These are phyloP conservation scores for Drechmeria coniospora DNA, from an alignment of 2,329 filamentous ascomycete species.

Conservation along the genomic window DNA sequence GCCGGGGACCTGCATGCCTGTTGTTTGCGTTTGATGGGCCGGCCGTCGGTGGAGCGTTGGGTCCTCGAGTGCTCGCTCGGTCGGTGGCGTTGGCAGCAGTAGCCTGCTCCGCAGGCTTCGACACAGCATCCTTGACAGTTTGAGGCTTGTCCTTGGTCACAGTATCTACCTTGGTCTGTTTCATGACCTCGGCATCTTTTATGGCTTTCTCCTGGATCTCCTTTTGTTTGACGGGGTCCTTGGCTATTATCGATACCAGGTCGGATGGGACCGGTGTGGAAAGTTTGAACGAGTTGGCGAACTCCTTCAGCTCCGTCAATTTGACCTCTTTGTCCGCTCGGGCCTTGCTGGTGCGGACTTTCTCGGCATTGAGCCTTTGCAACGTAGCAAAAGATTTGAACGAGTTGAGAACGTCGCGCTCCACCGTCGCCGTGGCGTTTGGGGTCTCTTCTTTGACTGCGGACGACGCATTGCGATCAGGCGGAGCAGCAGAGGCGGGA, in stretches of 20 bases:
- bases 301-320: slow-evolving; percentile 87
- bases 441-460: slow-evolving; percentile 19
- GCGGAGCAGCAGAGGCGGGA: slow-evolving; percentile 20
- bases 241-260: slow-evolving; percentile 86
- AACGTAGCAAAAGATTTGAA: slow-evolving; percentile 50
- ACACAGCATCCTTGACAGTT: slow-evolving; percentile 29
- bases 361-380: slow-evolving; percentile 39
- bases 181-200: slow-evolving; percentile 52
- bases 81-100: slow-evolving; percentile 10
- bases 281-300: slow-evolving; percentile 86
- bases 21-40: slow-evolving; percentile 12
- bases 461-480: slow-evolving; percentile 25
- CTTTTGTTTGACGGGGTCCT: slow-evolving; percentile 88
- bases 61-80: slow-evolving; percentile 17
- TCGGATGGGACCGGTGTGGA: slow-evolving; percentile 84
- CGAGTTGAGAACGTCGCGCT: slow-evolving; percentile 43
- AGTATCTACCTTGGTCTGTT: slow-evolving; percentile 36
- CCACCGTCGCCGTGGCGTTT: slow-evolving; percentile 41
- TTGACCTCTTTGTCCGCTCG: slow-evolving; percentile 78
- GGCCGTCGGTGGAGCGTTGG: slow-evolving; percentile 17
- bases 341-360: slow-evolving; percentile 39
- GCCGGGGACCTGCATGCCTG: slow-evolving; percentile 33
- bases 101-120: slow-evolving; percentile 16
- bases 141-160: slow-evolving; percentile 26
- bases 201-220: slow-evolving; percentile 83